Evolutionary conservation across 768 basidiomycete species (phyloP).

Genomic region (Pilatotrama ljubarskyi): DNA sequence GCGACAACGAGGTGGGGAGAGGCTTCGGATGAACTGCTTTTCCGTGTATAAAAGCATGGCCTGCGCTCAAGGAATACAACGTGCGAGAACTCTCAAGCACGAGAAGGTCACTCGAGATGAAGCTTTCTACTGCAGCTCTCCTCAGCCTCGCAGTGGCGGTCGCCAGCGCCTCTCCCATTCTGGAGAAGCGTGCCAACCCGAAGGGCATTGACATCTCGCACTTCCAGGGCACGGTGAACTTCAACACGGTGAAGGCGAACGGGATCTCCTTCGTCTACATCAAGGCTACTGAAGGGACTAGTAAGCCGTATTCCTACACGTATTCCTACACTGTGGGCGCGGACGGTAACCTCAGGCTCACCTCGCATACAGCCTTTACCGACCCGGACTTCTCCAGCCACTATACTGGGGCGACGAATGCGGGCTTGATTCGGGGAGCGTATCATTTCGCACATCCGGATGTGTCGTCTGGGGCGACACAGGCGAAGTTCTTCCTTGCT

Average conservation of each 20-base stretch:
- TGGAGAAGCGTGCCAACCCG: slow-evolving; percentile 40
- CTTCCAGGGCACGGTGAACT: slow-evolving; percentile 51
- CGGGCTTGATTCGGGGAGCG: slow-evolving; percentile 56
- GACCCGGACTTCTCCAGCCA: slow-evolving; percentile 48
- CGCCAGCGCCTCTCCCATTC: background rate
- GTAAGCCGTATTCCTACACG: slow-evolving; percentile 30
- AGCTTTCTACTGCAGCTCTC: background rate
- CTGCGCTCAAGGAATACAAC: background rate
- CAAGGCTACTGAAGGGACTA: slow-evolving; percentile 67
- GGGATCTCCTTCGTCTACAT: slow-evolving; percentile 60
- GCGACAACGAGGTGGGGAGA: background rate
- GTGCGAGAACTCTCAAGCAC: background rate
- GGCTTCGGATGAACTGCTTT: background rate
- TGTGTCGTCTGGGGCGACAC: slow-evolving; percentile 51
- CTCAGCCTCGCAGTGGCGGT: background rate
- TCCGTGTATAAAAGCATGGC: background rate
- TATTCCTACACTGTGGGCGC: background rate
- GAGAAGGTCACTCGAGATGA: background rate
- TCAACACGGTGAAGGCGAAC: slow-evolving; percentile 50
- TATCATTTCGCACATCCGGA: slow-evolving; percentile 66
- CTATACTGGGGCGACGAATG: slow-evolving; percentile 56
- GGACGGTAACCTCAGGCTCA: background rate
- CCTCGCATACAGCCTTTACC: slow-evolving; percentile 33
- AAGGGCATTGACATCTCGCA: slow-evolving; percentile 58
- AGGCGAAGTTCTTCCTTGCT: slow-evolving; percentile 59